These are phyloP conservation scores for Colletotrichum chrysophilum DNA, from an alignment of 2,329 filamentous ascomycete genomes.

Conservation along the genomic window DNA sequence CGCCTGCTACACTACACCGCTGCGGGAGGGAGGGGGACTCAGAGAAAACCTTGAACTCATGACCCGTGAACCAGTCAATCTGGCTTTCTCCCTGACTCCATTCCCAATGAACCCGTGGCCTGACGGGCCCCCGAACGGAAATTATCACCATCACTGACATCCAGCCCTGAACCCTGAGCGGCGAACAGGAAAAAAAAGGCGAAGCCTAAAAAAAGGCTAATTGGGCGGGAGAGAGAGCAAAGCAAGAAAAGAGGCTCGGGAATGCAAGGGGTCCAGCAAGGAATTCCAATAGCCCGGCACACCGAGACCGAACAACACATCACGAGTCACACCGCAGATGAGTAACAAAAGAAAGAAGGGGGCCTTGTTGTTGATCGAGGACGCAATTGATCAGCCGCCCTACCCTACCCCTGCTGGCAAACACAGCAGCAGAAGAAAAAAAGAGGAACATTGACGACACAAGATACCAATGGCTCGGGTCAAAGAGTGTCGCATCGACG, in stretches of 20 bases:
- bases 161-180: background rate
- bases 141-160: background rate
- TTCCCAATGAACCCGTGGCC: background rate
- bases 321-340: background rate
- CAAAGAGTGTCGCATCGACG: background rate
- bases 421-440: background rate
- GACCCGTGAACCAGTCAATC: background rate
- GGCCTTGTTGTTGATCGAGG: background rate
- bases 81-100: background rate
- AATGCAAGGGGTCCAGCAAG: background rate
- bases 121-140: background rate
- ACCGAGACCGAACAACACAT: background rate
- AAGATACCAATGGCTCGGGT: background rate
- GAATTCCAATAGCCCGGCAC: background rate
- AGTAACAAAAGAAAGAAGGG: background rate
- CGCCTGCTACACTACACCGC: background rate
- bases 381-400: background rate
- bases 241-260: background rate
- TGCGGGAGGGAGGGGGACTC: no score
- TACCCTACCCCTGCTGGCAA: background rate
- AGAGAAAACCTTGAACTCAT: background rate
- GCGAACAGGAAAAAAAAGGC: background rate
- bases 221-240: background rate
- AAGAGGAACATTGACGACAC: background rate
- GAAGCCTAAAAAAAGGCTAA: background rate